Conservation (phyloP, 352 stramenopile species). For the Globisporangium irregulare region DNA sequence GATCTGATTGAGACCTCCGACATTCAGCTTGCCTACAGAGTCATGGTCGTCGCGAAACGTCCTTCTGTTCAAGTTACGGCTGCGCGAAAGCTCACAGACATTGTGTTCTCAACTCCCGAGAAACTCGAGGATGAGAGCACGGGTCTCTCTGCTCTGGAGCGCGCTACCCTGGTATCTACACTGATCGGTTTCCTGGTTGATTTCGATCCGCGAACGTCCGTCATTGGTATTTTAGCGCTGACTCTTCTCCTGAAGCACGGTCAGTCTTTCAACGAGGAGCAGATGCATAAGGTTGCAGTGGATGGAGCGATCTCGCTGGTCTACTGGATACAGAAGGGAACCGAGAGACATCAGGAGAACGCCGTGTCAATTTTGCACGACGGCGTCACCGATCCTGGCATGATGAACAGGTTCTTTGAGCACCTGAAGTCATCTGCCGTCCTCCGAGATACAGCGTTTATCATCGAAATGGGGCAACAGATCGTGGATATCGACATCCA, state of each 20-base stretch:
- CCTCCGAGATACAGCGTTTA: slow-evolving; percentile 56
- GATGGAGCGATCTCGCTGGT: slow-evolving; percentile 66
- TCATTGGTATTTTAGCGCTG: slow-evolving; percentile 68
- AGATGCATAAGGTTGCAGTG: slow-evolving; percentile 77
- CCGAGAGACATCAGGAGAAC: slow-evolving; percentile 78
- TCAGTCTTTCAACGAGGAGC: slow-evolving; percentile 40
- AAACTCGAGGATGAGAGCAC: slow-evolving; percentile 50
- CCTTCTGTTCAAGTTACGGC: slow-evolving; percentile 61
- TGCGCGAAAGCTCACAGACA: slow-evolving; percentile 72
- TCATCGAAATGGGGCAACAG: slow-evolving; percentile 62
- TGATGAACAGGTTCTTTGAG: slow-evolving; percentile 56
- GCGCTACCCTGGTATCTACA: slow-evolving; percentile 58
- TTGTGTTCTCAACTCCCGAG: slow-evolving; percentile 59
- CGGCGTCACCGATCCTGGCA: slow-evolving; percentile 39
- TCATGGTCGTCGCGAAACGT: slow-evolving; percentile 54
- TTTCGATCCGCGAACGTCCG: slow-evolving; percentile 65
- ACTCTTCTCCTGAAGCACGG: slow-evolving; percentile 64
- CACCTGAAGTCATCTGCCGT: slow-evolving; percentile 49
- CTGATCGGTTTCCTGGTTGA: slow-evolving; percentile 74
- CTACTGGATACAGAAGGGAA: slow-evolving; percentile 86
- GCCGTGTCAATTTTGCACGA: slow-evolving; percentile 72
- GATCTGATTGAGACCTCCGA: slow-evolving; percentile 65
- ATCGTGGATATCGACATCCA: slow-evolving; percentile 63
- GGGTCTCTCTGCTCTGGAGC: slow-evolving; percentile 46
- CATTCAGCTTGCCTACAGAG: slow-evolving; percentile 54